Evolutionary conservation across 306 rosid genomes (phyloP).

Genomic region (Vigna unguiculata): DNA sequence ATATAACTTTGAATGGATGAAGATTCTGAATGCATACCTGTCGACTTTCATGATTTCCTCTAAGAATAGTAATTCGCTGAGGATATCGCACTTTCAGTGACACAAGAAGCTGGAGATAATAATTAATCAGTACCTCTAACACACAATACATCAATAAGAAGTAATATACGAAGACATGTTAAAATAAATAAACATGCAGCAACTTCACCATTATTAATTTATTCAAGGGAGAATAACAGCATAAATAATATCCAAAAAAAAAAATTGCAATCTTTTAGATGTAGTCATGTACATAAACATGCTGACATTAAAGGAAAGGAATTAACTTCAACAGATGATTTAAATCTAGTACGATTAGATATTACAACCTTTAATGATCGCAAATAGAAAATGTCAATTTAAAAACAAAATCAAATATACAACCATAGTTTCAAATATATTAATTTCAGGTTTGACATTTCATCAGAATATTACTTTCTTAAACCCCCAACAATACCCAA

Average conservation of each 20-base stretch:
- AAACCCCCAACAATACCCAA: not conserved
- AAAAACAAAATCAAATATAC: conserved; percentile 11
- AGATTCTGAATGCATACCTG: conserved; percentile 63
- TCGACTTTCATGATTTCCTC: conserved; percentile 99
- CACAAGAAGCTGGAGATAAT: conserved; percentile 81
- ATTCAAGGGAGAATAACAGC: not conserved
- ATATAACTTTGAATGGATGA: not conserved
- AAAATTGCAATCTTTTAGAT: not conserved
- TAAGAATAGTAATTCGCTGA: conserved; percentile 96
- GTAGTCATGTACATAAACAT: conserved; percentile 3
- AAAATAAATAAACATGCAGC: conserved; percentile 32
- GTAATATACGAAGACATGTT: not conserved
- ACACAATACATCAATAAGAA: not conserved
- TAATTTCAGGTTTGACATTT: conserved; percentile 23
- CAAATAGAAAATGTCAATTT: conserved; percentile 24
- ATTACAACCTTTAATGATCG: conserved; percentile 1
- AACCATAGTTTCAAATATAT: conserved; percentile 15
- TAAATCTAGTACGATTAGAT: conserved; percentile 4
- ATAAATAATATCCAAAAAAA: not conserved
- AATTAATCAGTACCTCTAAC: conserved; percentile 43
- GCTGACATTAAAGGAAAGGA: conserved; percentile 10
- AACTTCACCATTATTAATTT: conserved; percentile 12
- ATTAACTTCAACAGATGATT: not conserved
- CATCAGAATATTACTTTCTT: not conserved
- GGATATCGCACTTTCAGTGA: conserved; percentile 92